Conservation (phyloP, 495 filamentous ascomycete species). For the Apodospora peruviana region DNA sequence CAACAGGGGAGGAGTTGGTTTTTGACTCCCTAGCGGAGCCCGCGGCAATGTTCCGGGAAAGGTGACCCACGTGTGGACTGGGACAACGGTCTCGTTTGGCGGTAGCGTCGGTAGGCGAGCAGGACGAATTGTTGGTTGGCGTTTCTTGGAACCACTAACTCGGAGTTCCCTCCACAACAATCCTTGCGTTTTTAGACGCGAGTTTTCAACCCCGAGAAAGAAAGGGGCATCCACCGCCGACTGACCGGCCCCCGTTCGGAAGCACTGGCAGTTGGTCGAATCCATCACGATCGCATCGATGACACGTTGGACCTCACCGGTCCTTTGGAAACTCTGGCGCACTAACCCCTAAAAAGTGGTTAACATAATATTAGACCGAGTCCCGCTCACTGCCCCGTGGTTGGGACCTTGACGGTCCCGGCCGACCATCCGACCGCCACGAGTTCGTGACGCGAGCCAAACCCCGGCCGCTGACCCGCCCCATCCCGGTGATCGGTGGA, state of each 20-base stretch:
- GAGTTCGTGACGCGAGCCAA: no score
- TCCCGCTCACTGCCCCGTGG: no score
- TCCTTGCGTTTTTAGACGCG: background rate
- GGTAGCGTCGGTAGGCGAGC: no score
- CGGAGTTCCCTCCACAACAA: background rate
- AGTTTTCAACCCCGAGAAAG: no score
- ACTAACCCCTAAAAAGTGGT: no score
- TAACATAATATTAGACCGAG: no score
- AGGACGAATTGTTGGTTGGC: background rate
- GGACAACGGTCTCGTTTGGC: background rate
- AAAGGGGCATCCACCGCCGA: no score
- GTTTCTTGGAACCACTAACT: constrained; percentile 2
- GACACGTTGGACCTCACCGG: background rate
- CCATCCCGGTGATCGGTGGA: background rate
- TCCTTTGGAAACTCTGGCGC: background rate
- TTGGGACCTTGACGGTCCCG: no score
- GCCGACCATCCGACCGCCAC: no score
- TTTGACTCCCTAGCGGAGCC: constrained; percentile 2
- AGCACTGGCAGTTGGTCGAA: no score
- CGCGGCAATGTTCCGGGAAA: constrained; percentile 5
- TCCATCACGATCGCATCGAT: background rate
- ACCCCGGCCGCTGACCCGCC: background rate
- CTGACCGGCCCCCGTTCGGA: no score
- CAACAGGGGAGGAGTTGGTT: background rate
- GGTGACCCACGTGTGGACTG: constrained; percentile 3